Percentiles rank a stretch among this genome's conserved stretches.
Conservation (phyloP, 768 basidiomycete genomes). For the Termitomyces sp. region DNA sequence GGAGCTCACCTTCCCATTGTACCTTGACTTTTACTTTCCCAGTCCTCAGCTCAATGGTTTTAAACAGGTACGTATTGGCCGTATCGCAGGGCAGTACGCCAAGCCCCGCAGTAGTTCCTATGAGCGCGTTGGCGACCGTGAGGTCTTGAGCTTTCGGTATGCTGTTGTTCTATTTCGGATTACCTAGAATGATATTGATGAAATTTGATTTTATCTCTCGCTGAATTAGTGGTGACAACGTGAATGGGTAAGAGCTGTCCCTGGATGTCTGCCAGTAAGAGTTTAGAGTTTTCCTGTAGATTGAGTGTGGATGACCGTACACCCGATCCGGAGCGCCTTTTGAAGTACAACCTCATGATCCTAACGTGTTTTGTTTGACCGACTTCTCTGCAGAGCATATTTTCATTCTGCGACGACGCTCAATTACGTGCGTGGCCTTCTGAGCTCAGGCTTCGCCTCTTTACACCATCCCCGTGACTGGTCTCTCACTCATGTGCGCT, state of each 20-base stretch:
- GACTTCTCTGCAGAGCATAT: slow-evolving; percentile 63
- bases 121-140: slow-evolving; percentile 69
- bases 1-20: slow-evolving; percentile 92
- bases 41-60: not conserved
- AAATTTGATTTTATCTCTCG: not conserved
- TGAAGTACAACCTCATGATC: slow-evolving; percentile 46
- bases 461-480: slow-evolving; percentile 85
- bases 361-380: not conserved
- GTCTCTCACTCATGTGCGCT: slow-evolving; percentile 90
- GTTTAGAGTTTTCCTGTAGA: slow-evolving; percentile 23
- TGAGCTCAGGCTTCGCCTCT: slow-evolving; percentile 93
- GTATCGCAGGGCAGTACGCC: slow-evolving; percentile 96
- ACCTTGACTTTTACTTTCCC: slow-evolving; percentile 19
- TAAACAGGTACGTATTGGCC: slow-evolving; percentile 67
- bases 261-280: not conserved
- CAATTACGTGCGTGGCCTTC: slow-evolving; percentile 84
- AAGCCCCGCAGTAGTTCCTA: slow-evolving; percentile 85
- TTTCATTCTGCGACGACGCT: slow-evolving; percentile 93
- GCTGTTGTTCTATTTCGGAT: slow-evolving; percentile 14
- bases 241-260: slow-evolving; percentile 65
- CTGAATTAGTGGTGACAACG: slow-evolving; percentile 84
- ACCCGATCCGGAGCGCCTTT: slow-evolving; percentile 85
- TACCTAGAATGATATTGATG: not conserved
- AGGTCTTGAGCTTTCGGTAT: slow-evolving; percentile 85
- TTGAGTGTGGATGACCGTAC: slow-evolving; percentile 71